phyloP scores from a whole-genome alignment of 805 yeast species.

The Dipodascopsis tothii region DNA sequence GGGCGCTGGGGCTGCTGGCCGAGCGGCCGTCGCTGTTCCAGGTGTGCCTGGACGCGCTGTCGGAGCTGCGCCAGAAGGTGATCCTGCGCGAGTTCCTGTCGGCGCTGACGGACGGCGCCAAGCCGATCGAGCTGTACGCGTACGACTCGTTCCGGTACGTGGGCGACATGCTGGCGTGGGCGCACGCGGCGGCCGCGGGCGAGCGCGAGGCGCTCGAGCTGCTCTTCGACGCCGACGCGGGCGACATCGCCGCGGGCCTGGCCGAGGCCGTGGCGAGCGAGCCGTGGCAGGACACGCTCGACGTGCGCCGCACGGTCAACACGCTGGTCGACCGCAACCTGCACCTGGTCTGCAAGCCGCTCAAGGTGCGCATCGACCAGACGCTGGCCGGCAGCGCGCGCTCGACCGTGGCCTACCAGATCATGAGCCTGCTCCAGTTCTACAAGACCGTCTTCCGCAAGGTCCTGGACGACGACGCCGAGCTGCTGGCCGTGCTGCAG shows the following conservation, averaged over 20 bases:
- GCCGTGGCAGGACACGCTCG: slow-evolving; percentile 29
- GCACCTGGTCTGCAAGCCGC: slow-evolving; percentile 49
- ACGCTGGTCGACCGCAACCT: slow-evolving; percentile 45
- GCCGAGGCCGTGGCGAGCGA: slow-evolving; percentile 25
- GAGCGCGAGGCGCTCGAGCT: slow-evolving; percentile 70
- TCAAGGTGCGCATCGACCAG: slow-evolving; percentile 37
- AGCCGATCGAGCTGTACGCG: slow-evolving; percentile 55
- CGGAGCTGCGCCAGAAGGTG: slow-evolving; percentile 57
- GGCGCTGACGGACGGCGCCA: slow-evolving; percentile 30
- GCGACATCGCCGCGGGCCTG: slow-evolving; percentile 15
- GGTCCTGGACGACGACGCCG: slow-evolving; percentile 28
- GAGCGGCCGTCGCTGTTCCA: slow-evolving; percentile 42
- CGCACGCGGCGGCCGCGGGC: slow-evolving; percentile 77
- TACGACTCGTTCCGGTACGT: slow-evolving; percentile 76
- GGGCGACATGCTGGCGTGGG: slow-evolving; percentile 82
- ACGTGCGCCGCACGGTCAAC: slow-evolving; percentile 26
- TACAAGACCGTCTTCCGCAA: slow-evolving; percentile 61
- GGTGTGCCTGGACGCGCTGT: slow-evolving; percentile 53
- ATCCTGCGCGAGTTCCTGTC: slow-evolving; percentile 59
- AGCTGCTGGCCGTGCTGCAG: slow-evolving; percentile 22
- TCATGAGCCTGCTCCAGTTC: slow-evolving; percentile 56
- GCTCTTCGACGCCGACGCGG: slow-evolving; percentile 44
- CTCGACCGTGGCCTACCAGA: slow-evolving; percentile 47
- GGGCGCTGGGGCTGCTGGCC: slow-evolving; percentile 27
- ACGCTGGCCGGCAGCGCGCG: slow-evolving; percentile 49